Percentiles rank a stretch among this genome's conserved stretches.
These are phyloP conservation scores for Guillardia theta DNA, from an alignment of 78 protist genomes.

Conservation along the genomic window DNA sequence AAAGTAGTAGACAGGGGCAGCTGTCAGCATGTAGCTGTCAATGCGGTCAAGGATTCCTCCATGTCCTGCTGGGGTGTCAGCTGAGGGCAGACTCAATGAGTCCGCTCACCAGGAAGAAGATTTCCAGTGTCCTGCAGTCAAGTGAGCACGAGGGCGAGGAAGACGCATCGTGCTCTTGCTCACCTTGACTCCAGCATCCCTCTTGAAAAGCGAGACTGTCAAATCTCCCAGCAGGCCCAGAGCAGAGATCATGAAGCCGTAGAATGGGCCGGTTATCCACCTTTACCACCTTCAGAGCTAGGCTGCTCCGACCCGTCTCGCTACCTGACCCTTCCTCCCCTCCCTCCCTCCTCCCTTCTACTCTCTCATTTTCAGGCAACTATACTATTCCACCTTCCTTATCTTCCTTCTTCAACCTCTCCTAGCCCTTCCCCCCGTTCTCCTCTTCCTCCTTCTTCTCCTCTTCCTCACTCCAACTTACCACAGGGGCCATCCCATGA, in stretches of 20 bases:
- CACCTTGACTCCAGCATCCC: not conserved
- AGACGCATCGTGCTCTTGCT: not conserved
- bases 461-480: too few species aligned
- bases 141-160: not conserved
- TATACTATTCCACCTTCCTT: too few species aligned
- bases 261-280: not conserved
- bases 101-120: not conserved
- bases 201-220: not conserved
- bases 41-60: not conserved
- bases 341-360: too few species aligned
- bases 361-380: too few species aligned
- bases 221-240: not conserved
- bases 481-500: slow-evolving; percentile 7
- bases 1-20: not conserved
- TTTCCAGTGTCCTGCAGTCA: not conserved
- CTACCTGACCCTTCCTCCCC: too few species aligned
- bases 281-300: too few species aligned
- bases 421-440: too few species aligned
- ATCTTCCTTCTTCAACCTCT: too few species aligned
- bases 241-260: not conserved
- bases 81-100: not conserved
- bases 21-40: not conserved
- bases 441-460: too few species aligned
- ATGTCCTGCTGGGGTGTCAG: not conserved
- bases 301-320: too few species aligned